phyloP scores from a whole-genome alignment of 305 asterid genomes.

The Fraxinus greggii region DNA sequence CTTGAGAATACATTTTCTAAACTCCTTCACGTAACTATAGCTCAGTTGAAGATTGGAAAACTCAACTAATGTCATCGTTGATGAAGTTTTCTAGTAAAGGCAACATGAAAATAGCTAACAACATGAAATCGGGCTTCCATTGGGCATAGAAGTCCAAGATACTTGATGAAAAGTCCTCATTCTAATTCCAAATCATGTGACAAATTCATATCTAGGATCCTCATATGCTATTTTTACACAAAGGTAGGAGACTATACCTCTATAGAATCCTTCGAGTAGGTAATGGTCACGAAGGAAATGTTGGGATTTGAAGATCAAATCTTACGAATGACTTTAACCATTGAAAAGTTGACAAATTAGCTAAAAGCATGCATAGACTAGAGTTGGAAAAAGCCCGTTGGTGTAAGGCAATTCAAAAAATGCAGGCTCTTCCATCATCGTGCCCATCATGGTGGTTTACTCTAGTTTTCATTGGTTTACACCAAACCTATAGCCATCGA shows the following conservation, averaged over 20 bases:
- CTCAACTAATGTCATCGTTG: no score
- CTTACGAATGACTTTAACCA: no score
- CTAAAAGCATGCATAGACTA: neutral
- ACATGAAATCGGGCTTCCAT: no score
- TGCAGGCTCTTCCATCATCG: neutral
- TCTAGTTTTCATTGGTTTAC: neutral
- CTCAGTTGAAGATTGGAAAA: neutral
- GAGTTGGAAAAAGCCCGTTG: neutral
- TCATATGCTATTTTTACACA: neutral
- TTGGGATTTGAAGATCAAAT: neutral
- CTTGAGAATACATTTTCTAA: neutral
- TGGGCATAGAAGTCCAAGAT: no score
- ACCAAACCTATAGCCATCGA: neutral
- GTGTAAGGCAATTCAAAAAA: neutral
- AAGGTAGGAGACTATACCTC: neutral
- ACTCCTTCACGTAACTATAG: neutral
- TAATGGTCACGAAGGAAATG: neutral
- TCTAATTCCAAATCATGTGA: neutral
- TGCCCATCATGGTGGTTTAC: neutral
- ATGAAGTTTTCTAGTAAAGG: neutral
- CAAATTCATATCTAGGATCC: neutral
- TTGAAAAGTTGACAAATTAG: neutral
- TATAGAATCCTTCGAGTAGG: neutral
- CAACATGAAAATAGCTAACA: no score
- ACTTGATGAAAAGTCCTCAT: neutral